Conservation (phyloP, 345 rosid genomes). For the Eucalyptus guilfoylei region DNA sequence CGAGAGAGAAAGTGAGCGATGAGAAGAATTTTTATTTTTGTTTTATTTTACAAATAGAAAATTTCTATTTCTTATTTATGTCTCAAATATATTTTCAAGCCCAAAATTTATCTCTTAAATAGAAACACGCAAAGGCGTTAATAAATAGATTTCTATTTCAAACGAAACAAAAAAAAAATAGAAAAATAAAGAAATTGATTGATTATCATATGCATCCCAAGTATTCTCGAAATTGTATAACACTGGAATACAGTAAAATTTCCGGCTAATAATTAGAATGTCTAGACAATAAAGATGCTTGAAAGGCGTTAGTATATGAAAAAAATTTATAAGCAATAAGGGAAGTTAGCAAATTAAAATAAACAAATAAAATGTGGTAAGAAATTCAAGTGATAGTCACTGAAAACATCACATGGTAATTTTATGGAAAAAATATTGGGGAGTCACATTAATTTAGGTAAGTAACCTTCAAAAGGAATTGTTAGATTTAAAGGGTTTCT, state of each 20-base stretch:
- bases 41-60: too few species aligned
- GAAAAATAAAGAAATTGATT: too few species aligned
- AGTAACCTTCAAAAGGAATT: not conserved
- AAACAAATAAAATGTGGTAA: not conserved
- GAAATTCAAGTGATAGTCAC: not conserved
- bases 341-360: not conserved
- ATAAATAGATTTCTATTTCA: too few species aligned
- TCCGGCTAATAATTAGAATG: not conserved
- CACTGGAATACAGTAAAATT: fast-evolving
- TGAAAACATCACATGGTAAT: not conserved
- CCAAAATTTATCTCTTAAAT: not conserved
- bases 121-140: too few species aligned
- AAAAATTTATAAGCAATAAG: not conserved
- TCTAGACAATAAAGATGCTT: not conserved
- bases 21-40: too few species aligned
- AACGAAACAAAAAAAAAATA: fast-evolving
- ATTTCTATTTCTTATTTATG: fast-evolving
- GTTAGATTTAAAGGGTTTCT: not conserved
- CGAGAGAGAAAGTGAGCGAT: not conserved
- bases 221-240: not conserved
- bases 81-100: not conserved
- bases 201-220: not conserved
- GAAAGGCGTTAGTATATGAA: not conserved
- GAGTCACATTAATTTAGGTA: not conserved
- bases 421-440: not conserved